Evolutionary conservation across 1,139 yeast genomes (phyloP), one percentile per base, ranked within the genome.

Genomic region (Yamadazyma buinensis): DNA sequence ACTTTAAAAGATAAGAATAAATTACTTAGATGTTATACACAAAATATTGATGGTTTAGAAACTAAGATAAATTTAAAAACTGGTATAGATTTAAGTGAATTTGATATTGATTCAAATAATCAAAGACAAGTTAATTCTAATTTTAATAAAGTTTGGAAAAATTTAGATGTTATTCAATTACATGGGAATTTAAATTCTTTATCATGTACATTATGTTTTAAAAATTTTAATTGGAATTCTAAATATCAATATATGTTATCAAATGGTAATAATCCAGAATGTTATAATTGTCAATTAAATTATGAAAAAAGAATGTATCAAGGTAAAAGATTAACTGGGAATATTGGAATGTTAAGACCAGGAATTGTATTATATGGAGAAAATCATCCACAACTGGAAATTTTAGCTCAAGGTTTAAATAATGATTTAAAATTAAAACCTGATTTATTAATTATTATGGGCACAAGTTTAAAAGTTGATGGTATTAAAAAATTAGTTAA

Each of bases 181-280:
- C 98, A 92, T 52, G 98, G 98, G 1, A 90, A 87, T 55, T 65
- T 92, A 35, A 86, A 85, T 51, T 71, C 74, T 36, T 64, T 92
- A 37, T 64, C 81, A 18, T 87, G 96, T 54, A 81, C 87, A 9
- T 67, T 68, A 32, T 92, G 97, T 55, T 72, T 70, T 41, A 52
- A 67, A 28, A 61, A 60, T 18, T 78, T 67, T 46, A 67, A 67
- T 23, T 90, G 97, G 96, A 72, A 67, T 23, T 57, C 65, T 13
- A 72, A 70, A 22, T 65, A 66, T 50, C 70, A 72, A 32, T 55
- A 49, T 11, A 54, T 55, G 37, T 60, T 80, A 36, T 60, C 67
- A 29, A 59, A 61, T 15, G 88, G 88, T 1, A 62, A 59, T 29
- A 68, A 80, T 35, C 88, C 90, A 0, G 77, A 76, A 41, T 84